Evolutionary conservation across 306 rosid genomes (phyloP).

Genomic region (Dryas octopetala): DNA sequence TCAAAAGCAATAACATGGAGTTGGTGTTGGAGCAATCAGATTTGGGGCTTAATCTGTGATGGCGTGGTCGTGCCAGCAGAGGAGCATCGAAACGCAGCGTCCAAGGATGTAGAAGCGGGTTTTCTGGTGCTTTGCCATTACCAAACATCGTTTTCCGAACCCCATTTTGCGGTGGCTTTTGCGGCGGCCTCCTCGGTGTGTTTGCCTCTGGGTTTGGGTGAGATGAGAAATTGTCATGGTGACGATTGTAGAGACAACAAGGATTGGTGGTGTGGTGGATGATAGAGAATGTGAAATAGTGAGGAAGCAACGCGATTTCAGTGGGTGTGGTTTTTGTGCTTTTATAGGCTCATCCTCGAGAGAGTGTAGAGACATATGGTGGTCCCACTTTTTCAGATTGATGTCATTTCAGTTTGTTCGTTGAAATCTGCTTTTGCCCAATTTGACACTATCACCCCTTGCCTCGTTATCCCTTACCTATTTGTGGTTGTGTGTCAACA

Average conservation of each 20-base stretch:
- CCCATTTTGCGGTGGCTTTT: constrained; percentile 30
- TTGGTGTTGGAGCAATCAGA: neutral
- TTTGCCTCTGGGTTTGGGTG: neutral
- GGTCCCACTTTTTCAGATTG: constrained; percentile 17
- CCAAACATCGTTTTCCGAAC: constrained; percentile 42
- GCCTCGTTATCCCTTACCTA: no score
- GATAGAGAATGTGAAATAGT: neutral
- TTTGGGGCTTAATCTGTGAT: constrained; percentile 30
- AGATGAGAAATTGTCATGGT: constrained; percentile 5
- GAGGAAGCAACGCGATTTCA: neutral
- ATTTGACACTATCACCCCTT: constrained; percentile 1
- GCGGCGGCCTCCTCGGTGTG: constrained; percentile 1
- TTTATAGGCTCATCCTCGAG: constrained; percentile 15
- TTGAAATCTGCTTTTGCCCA: neutral
- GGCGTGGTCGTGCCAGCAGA: constrained; percentile 60
- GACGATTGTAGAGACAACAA: constrained; percentile 3
- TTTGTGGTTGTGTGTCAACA: neutral
- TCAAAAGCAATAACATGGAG: no score
- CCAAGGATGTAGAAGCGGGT: constrained; percentile 56
- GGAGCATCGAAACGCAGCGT: constrained; percentile 60
- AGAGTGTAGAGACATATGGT: neutral
- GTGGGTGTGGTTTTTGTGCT: neutral
- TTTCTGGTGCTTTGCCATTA: constrained; percentile 55
- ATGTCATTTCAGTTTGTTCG: constrained; percentile 9
- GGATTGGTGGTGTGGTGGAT: neutral